Percentiles rank a stretch among this genome's conserved stretches.
These are phyloP conservation scores for Bryoerythrophyllum caledonicum DNA, from an alignment of 225 moss, liverwort and hornwort genomes.

Conservation along the genomic window DNA sequence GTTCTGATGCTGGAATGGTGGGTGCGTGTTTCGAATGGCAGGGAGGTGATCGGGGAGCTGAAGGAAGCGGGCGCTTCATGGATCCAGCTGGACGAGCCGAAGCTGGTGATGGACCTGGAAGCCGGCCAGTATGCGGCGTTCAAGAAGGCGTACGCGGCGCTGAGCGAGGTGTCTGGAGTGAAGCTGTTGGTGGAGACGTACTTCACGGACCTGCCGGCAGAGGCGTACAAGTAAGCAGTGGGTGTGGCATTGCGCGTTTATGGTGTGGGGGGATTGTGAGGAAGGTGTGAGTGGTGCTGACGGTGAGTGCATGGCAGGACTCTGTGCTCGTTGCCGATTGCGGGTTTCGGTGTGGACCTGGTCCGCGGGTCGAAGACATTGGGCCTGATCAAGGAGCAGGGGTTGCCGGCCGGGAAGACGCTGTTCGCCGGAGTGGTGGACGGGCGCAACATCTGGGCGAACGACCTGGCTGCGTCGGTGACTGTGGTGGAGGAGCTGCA, in stretches of 20 bases:
- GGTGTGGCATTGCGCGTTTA: too few species aligned
- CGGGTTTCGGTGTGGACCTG: constrained; percentile 72
- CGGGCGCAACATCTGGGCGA: constrained; percentile 67
- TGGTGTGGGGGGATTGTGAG: not conserved
- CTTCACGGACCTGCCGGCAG: constrained; percentile 78
- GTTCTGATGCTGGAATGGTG: not conserved
- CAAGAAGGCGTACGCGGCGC: constrained; percentile 32
- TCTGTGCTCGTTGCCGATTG: constrained; percentile 42
- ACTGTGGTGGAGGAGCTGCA: constrained; percentile 60
- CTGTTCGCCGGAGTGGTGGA: constrained; percentile 83
- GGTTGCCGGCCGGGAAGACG: constrained; percentile 54
- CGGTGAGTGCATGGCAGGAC: constrained; percentile 31
- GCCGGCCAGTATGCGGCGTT: constrained; percentile 35
- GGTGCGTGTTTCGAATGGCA: not conserved
- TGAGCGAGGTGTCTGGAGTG: constrained; percentile 47
- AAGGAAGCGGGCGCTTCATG: constrained; percentile 32
- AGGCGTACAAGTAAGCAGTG: constrained; percentile 60
- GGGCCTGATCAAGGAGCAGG: constrained; percentile 61
- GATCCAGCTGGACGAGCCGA: constrained; percentile 59
- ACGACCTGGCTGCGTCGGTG: constrained; percentile 62
- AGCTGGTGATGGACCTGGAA: constrained; percentile 80
- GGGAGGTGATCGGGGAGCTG: constrained; percentile 34
- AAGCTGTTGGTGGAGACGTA: constrained; percentile 80
- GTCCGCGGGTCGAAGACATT: constrained; percentile 77
- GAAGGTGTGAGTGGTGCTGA: not conserved